Evolutionary conservation across 371 early-diverging fungal species (phyloP).

Genomic region (Smittium culicis): DNA sequence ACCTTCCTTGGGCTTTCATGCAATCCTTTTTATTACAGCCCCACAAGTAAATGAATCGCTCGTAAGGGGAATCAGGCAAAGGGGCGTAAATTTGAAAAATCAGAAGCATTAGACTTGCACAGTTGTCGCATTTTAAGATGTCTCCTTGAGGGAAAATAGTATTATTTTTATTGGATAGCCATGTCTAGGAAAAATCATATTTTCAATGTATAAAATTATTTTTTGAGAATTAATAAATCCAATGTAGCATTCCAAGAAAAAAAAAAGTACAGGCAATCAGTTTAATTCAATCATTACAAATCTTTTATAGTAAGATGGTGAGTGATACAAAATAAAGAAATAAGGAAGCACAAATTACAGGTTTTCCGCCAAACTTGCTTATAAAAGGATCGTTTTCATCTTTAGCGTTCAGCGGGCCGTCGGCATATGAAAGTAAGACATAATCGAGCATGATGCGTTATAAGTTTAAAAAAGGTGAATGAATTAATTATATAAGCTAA

Average conservation of each 20-base stretch:
- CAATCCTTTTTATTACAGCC: conserved; percentile 56
- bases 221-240: too few species aligned
- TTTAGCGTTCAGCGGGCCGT: conserved; percentile 36
- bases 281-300: too few species aligned
- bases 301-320: neutral
- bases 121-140: conserved; percentile 25
- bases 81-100: conserved; percentile 62
- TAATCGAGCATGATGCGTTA: conserved; percentile 15
- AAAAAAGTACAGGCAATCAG: too few species aligned
- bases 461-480: too few species aligned
- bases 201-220: too few species aligned
- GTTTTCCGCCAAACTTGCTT: conserved; percentile 55
- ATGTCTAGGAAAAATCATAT: conserved; percentile 24
- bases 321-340: neutral
- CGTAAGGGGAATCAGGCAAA: conserved; percentile 50
- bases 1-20: conserved; percentile 53
- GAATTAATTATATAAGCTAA: too few species aligned
- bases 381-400: conserved; percentile 45
- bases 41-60: conserved; percentile 63
- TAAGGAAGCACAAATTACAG: conserved; percentile 29
- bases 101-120: conserved; percentile 42
- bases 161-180: conserved; percentile 19
- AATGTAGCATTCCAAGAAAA: too few species aligned
- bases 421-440: conserved; percentile 48
- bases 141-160: conserved; percentile 21